Conservation (phyloP, 1,284 basidiomycete species). For the Ceratobasidium sp. region DNA sequence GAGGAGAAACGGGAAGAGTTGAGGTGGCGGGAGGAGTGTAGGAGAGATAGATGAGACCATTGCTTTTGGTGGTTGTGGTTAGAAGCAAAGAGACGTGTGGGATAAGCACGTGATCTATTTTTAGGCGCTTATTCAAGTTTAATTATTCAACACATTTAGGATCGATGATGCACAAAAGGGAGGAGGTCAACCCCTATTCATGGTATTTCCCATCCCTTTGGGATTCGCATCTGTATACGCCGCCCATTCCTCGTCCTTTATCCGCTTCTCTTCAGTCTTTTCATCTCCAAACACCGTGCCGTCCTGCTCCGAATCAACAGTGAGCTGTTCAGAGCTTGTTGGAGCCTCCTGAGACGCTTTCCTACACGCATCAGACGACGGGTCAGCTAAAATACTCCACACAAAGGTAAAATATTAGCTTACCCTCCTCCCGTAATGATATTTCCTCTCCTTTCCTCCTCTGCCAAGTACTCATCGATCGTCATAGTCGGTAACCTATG, state of each 20-base stretch:
- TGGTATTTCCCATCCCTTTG: conserved; percentile 81
- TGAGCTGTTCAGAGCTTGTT: conserved; percentile 81
- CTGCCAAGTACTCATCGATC: conserved; percentile 93
- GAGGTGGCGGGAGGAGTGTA: conserved; percentile 71
- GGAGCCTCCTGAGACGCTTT: conserved; percentile 72
- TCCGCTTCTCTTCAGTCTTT: conserved; percentile 79
- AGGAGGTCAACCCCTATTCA: not conserved
- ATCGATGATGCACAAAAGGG: not conserved
- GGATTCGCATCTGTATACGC: conserved; percentile 81
- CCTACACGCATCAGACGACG: conserved; percentile 56
- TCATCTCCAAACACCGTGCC: conserved; percentile 76
- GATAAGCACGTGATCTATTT: not conserved
- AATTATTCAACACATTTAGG: not conserved
- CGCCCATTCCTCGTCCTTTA: conserved; percentile 90
- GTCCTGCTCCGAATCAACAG: conserved; percentile 83
- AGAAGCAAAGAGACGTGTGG: not conserved
- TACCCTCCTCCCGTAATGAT: conserved; percentile 89
- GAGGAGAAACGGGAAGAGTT: conserved; percentile 70
- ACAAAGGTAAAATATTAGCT: conserved; percentile 50
- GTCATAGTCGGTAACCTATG: conserved; percentile 95
- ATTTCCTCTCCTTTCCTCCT: conserved; percentile 85
- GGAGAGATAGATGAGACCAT: conserved; percentile 54
- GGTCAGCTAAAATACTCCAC: conserved; percentile 41
- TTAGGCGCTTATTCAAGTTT: not conserved
- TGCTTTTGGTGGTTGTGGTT: not conserved